Base-by-base conservation (phyloP, 179 eudicot species). In the Corrigiola litoralis region DNA sequence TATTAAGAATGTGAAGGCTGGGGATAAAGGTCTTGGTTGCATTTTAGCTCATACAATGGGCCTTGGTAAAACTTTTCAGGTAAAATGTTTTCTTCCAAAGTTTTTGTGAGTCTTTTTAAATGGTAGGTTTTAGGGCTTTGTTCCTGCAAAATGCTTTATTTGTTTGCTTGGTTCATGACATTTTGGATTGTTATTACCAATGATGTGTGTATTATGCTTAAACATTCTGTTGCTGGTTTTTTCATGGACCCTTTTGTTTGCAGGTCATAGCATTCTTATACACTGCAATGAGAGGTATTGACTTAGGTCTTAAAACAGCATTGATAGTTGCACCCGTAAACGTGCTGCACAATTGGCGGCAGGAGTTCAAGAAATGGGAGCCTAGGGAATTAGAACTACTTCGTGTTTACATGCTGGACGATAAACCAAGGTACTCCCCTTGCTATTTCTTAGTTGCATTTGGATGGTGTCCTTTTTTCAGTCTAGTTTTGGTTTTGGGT, bases 11-110 rank as follows among this genome's bases (percentile, higher is more conserved):
- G 92, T 85, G 54, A 95, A 80, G 76, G 84, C 89, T 56, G 99
- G 99, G 48, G 96, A 95, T 72, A 95, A 91, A 78, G 99, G 99
- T 29, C 95, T 95, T 21, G 99, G 99, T 65, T 95, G 99, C 81
- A 95, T 95, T 67, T 85, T 95, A 60, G 99, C 99, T 38, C 99
- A 95, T 83, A 95, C 99, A 42, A 95, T 95, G 99, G 99, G 99
- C 41, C 87, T 95, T 50, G 99, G 99, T 58, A 95, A 95, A 92
- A 95, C 99, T 34, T 79, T 95, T 59, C 99, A 95, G 97, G 99
- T 95, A 88, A 61, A 18, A 21, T 68, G 56, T 17, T 44, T 70
- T 17, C 47, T 31, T 50, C 29, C 17, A 23, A 38, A 20, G 27
- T 61, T 60, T 50, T 29, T 56, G n/a, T 24, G 24, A 69, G 34